Percentiles rank a stretch among this genome's conserved stretches.
Conservation (phyloP, 129 eudicot genomes). For the Saussurea involucrata region DNA sequence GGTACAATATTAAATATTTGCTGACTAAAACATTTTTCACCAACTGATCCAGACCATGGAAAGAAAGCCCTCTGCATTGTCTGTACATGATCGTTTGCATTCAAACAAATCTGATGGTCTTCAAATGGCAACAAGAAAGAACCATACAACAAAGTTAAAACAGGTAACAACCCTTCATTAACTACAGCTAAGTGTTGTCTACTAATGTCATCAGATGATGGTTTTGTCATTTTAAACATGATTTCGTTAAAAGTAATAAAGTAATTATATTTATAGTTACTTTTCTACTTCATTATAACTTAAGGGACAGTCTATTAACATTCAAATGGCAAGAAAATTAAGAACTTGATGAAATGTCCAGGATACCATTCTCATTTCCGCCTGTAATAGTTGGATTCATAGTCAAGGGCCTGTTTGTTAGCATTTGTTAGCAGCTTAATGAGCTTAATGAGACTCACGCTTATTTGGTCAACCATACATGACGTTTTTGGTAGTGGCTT, state of each 20-base stretch:
- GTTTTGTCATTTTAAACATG: background rate
- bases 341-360: background rate
- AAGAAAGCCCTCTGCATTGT: constrained; percentile 39
- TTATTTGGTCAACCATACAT: too few species aligned
- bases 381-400: constrained; percentile 4
- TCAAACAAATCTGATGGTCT: constrained; percentile 37
- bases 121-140: constrained; percentile 41
- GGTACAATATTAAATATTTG: background rate
- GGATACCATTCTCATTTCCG: background rate
- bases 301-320: background rate
- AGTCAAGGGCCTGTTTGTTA: too few species aligned
- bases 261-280: background rate
- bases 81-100: constrained; percentile 31
- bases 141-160: constrained; percentile 48
- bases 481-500: too few species aligned
- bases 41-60: constrained; percentile 43
- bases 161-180: constrained; percentile 43
- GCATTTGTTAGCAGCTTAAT: too few species aligned
- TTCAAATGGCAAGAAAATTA: background rate
- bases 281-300: background rate
- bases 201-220: background rate
- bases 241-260: background rate
- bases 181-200: background rate
- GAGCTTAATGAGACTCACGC: too few species aligned
- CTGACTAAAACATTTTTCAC: constrained; percentile 10